A percentile compares a stretch with the other conserved stretches of the same genome.
Evolutionary conservation across 345 rosid genomes (phyloP).

Genomic region (Gossypium rotundifolium): DNA sequence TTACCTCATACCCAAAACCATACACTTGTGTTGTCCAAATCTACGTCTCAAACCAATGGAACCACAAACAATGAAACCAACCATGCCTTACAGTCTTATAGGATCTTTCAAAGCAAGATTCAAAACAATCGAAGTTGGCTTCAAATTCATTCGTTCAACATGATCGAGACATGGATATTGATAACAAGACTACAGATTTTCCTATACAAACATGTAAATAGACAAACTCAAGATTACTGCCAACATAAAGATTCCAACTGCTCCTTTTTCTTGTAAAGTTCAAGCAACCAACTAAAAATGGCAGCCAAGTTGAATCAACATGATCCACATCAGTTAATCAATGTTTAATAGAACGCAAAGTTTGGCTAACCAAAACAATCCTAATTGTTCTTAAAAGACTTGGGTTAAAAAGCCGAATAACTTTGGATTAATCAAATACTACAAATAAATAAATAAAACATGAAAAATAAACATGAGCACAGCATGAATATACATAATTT

Average conservation of each 20-base stretch:
- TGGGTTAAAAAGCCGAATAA: too few species aligned
- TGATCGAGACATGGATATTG: neutral
- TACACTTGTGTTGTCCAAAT: neutral
- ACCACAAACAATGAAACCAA: neutral
- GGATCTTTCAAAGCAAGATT: neutral
- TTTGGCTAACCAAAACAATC: neutral
- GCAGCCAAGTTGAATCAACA: neutral
- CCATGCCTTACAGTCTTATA: neutral
- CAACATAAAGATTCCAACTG: neutral
- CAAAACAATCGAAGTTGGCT: neutral
- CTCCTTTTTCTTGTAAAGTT: neutral
- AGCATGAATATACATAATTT: too few species aligned
- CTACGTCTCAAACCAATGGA: neutral
- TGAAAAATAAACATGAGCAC: too few species aligned
- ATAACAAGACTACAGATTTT: neutral
- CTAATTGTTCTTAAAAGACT: neutral
- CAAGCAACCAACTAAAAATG: neutral
- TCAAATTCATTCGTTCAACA: neutral
- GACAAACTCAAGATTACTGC: neutral
- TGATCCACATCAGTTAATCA: neutral
- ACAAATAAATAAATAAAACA: too few species aligned
- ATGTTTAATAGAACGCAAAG: neutral
- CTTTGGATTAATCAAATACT: too few species aligned
- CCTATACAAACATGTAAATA: neutral
- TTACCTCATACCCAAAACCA: neutral